Base-by-base conservation (phyloP, 148 eudicot species). In the Persicaria maculosa region DNA sequence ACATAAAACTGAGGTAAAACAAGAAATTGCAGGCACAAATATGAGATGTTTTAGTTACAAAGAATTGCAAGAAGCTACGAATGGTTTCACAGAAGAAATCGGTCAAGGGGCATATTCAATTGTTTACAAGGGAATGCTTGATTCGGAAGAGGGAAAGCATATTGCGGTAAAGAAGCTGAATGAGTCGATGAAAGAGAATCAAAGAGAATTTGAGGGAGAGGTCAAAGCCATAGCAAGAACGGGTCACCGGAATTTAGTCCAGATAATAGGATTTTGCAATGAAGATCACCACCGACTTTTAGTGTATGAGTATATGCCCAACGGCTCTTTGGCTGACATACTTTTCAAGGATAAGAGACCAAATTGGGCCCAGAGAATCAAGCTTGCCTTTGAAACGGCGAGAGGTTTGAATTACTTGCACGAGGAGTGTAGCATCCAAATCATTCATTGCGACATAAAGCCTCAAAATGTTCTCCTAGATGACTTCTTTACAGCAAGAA, bases 371-470 rank as follows among this genome's bases (percentile, higher is more conserved):
- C 20, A 72, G 62, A 72, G 84, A 74, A 36, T 75, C 62, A 71
- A 25, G 15, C 57, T 79, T 20, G 77, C 74, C 5, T 67, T 78
- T 19, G 84, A 61, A 40, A 53, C 73, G 43, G 79, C 81, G 4
- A 47, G 59, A 22, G 84, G 81, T 11, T 76, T 31, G 36, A 31
- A 31, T 31, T 31, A 31, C 36, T 31, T 31, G 36, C 36, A 31
- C 36, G 36, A 31, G 68, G 85, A 83, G 36, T 80, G 83, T 17
- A 19, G 20, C 61, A 76, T 74, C 44, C 85, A 65, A 64, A 73
- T 83, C 54, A 80, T 83, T 8, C 85, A 83, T 44, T 83, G 82
- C 54, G 82, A 82, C 67, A 79, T 82, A 68, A 79, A 82, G 75
- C 77, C 85, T 4, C 85, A 79, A 40, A 79, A 79, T 47, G 53